Percentiles rank a stretch among this genome's conserved stretches.
Conservation (phyloP, 2,329 filamentous ascomycete genomes). For the Monilinia aucupariae region DNA sequence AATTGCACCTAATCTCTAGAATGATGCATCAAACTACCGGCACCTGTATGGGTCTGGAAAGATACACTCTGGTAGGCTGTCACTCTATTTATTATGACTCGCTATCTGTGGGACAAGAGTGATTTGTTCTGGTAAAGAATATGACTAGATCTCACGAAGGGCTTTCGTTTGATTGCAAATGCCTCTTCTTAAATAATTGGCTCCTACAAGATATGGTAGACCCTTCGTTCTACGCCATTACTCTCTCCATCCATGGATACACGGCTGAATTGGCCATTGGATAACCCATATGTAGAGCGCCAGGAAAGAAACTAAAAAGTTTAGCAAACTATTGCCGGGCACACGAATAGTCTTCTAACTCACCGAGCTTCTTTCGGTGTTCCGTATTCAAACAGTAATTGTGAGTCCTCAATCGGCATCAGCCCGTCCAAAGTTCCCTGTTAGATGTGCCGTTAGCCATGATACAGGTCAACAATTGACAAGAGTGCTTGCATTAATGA, state of each 20-base stretch:
- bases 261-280: slow-evolving; percentile 52
- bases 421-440: slow-evolving; percentile 58
- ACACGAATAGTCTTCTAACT: not conserved
- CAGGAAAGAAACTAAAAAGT: slow-evolving; percentile 45
- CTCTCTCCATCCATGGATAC: slow-evolving; percentile 57
- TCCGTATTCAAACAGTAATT: slow-evolving; percentile 59
- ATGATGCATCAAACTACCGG: no score
- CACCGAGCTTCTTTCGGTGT: slow-evolving; percentile 59
- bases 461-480: no score
- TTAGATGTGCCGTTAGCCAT: not conserved
- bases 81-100: no score
- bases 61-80: no score
- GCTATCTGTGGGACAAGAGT: no score
- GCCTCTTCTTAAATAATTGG: not conserved
- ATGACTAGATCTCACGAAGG: not conserved
- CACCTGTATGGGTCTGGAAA: no score
- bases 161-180: not conserved
- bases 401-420: slow-evolving; percentile 63
- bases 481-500: slow-evolving; percentile 49
- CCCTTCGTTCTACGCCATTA: slow-evolving; percentile 31
- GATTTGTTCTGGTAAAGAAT: not conserved
- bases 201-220: not conserved
- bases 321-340: not conserved
- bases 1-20: no score
- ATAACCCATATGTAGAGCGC: slow-evolving; percentile 63